A percentile compares a stretch with the other conserved stretches of the same genome.
Evolutionary conservation across 1,139 yeast species (phyloP).

Genomic region (Yarrowia galli): DNA sequence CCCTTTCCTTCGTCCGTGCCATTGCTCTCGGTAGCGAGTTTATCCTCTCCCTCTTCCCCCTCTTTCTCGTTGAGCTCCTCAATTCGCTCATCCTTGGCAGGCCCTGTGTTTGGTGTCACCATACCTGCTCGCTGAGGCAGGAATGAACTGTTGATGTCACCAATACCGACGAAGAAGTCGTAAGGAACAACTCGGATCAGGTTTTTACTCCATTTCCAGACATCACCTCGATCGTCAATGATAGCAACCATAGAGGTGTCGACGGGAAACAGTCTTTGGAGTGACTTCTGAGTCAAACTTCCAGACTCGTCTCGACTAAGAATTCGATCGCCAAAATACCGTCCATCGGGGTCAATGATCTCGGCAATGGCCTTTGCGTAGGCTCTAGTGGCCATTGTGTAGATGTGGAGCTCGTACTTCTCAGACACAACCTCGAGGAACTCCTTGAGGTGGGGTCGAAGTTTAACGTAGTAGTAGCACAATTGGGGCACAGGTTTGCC

Average conservation of each 20-base stretch:
- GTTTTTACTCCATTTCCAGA: conserved; percentile 97
- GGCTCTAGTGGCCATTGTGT: conserved; percentile 98
- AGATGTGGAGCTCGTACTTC: conserved; percentile 87
- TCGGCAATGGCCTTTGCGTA: conserved; percentile 91
- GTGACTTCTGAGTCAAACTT: conserved; percentile 83
- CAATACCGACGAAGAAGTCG: conserved; percentile 95
- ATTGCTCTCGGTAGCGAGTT: conserved; percentile 21
- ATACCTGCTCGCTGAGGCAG: conserved; percentile 78
- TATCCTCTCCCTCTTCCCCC: background rate
- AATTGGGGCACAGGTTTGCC: conserved; percentile 47
- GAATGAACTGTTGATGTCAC: conserved; percentile 94
- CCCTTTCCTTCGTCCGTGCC: conserved; percentile 10
- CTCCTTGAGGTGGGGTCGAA: conserved; percentile 83
- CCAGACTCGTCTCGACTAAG: conserved; percentile 96
- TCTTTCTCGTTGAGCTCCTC: conserved; percentile 44
- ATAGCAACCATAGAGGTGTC: conserved; percentile 96
- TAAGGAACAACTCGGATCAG: conserved; percentile 92
- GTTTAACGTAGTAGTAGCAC: conserved; percentile 91
- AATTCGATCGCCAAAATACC: conserved; percentile 88
- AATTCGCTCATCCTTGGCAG: conserved; percentile 42
- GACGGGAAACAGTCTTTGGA: conserved; percentile 89
- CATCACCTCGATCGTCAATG: conserved; percentile 98
- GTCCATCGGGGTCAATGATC: conserved; percentile 88
- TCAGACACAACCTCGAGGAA: conserved; percentile 70
- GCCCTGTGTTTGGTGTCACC: conserved; percentile 42